These are phyloP conservation scores for Caryopteris hybrid DNA, from an alignment of 305 asterid genomes.

Conservation along the genomic window DNA sequence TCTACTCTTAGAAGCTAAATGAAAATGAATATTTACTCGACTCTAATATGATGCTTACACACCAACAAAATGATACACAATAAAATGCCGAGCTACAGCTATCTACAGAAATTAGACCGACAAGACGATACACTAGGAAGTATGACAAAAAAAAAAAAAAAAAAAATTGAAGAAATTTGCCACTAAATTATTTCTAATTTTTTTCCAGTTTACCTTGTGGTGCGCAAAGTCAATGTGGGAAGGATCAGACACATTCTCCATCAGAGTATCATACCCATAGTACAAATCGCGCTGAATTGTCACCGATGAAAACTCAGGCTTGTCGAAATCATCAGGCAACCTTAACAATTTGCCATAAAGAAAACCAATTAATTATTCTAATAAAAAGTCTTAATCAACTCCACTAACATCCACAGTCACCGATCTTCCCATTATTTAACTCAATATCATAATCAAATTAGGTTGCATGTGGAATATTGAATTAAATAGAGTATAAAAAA, in stretches of 20 bases:
- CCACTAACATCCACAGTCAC: constrained; percentile 12
- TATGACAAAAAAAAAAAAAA: not conserved
- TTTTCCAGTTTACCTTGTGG: constrained; percentile 62
- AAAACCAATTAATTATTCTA: not conserved
- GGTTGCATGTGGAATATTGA: not conserved
- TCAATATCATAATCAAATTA: constrained; percentile 10
- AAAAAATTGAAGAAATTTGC: not conserved
- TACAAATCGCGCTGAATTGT: constrained; percentile 93
- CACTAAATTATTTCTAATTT: not conserved
- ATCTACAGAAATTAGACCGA: not conserved
- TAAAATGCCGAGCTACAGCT: not conserved
- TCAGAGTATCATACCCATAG: constrained; percentile 94
- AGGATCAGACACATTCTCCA: constrained; percentile 99
- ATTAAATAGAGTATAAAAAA: not conserved
- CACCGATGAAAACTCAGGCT: constrained; percentile 88
- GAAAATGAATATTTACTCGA: not conserved
- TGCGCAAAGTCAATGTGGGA: constrained; percentile 99
- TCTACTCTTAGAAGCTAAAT: not conserved
- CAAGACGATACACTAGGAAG: not conserved
- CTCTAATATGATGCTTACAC: not conserved
- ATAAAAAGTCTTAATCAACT: constrained; percentile 8
- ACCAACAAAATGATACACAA: not conserved
- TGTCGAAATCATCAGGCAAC: constrained; percentile 94
- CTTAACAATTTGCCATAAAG: constrained; percentile 36
- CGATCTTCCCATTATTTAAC: not conserved